These are phyloP conservation scores for Aspergillus sojae DNA, from an alignment of 2,329 filamentous ascomycete genomes.

Conservation along the genomic window DNA sequence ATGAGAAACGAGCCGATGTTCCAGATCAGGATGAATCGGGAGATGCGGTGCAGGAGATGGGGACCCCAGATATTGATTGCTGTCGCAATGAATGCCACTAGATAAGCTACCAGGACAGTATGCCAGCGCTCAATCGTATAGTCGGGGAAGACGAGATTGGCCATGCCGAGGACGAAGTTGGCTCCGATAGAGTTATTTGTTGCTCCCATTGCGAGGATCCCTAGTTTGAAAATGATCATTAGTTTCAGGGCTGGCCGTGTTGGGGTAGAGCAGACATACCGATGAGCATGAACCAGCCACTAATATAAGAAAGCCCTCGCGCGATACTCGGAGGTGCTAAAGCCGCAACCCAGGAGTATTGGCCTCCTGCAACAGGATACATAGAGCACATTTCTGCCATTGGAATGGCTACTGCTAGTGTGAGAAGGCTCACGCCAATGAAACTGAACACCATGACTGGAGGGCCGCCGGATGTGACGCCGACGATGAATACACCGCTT, in stretches of 20 bases:
- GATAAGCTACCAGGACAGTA: constrained; percentile 56
- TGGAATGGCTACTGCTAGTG: constrained; percentile 58
- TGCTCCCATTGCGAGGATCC: constrained; percentile 56
- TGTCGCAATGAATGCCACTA: constrained; percentile 49
- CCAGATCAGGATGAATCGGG: constrained; percentile 54
- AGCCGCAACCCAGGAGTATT: constrained; percentile 62
- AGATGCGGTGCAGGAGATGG: constrained; percentile 55
- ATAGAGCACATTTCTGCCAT: constrained; percentile 63
- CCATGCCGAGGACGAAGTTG: constrained; percentile 59
- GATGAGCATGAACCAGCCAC: constrained; percentile 54
- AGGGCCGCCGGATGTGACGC: constrained; percentile 58
- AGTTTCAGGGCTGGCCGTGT: neutral
- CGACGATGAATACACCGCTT: constrained; percentile 59
- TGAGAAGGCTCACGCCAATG: constrained; percentile 55
- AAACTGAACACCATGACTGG: constrained; percentile 63
- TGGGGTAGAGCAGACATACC: constrained; percentile 28
- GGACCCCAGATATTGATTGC: constrained; percentile 55
- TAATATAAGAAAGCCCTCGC: constrained; percentile 48
- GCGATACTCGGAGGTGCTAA: constrained; percentile 53
- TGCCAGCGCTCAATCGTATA: constrained; percentile 61
- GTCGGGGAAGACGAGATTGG: constrained; percentile 54
- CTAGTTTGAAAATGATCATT: constrained; percentile 20
- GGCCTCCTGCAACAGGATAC: constrained; percentile 59
- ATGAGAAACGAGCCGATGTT: constrained; percentile 58
- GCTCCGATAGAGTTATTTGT: constrained; percentile 58